Evolutionary conservation across 2,329 filamentous ascomycete genomes (phyloP).

Genomic region (Colletotrichum falcatum): DNA sequence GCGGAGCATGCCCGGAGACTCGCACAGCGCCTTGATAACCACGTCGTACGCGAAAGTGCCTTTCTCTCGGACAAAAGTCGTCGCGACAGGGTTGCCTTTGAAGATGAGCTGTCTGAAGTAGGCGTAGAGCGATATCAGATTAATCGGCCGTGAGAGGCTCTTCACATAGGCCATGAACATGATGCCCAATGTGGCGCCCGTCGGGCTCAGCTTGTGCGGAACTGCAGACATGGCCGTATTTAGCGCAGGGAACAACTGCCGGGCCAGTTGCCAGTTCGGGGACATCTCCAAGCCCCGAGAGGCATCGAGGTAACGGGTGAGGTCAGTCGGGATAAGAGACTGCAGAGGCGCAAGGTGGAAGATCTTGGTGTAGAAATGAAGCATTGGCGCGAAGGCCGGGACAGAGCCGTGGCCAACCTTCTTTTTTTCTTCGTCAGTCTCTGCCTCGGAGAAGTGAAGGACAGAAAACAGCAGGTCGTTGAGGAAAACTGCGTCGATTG

Average conservation of each 20-base stretch:
- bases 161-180: slow-evolving; percentile 63
- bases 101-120: slow-evolving; percentile 59
- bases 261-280: slow-evolving; percentile 38
- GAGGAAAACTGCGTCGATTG: slow-evolving; percentile 63
- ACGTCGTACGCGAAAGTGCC: slow-evolving; percentile 62
- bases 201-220: slow-evolving; percentile 49
- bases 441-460: slow-evolving; percentile 57
- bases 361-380: slow-evolving; percentile 61
- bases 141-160: slow-evolving; percentile 53
- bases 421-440: slow-evolving; percentile 49
- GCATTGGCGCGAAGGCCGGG: slow-evolving; percentile 60
- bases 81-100: slow-evolving; percentile 50
- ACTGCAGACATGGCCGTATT: slow-evolving; percentile 47
- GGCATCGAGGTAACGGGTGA: slow-evolving; percentile 33
- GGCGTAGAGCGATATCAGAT: slow-evolving; percentile 59
- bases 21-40: slow-evolving; percentile 61
- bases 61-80: slow-evolving; percentile 53
- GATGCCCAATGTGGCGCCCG: slow-evolving; percentile 54
- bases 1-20: slow-evolving; percentile 56
- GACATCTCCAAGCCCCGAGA: slow-evolving; percentile 37
- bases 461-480: slow-evolving; percentile 60
- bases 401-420: slow-evolving; percentile 47
- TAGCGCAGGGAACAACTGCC: slow-evolving; percentile 47
- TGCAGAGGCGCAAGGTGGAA: slow-evolving; percentile 61
- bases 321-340: slow-evolving; percentile 47